Evolutionary conservation across 2,329 filamentous ascomycete species (phyloP).

Genomic region (Sarocladium oryzae): DNA sequence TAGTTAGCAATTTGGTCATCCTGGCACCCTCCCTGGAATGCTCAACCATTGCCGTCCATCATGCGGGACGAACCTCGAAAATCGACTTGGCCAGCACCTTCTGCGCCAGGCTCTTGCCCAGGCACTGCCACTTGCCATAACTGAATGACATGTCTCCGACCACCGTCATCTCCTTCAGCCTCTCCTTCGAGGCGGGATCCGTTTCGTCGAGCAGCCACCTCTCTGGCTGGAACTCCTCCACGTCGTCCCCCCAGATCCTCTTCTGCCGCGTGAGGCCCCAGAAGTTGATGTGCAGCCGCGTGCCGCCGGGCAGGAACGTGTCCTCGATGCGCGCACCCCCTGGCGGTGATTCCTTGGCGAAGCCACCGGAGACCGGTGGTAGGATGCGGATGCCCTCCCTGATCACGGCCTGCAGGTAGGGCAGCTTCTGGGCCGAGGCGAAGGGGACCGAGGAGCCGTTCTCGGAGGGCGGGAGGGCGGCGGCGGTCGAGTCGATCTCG

Average conservation of each 20-base stretch:
- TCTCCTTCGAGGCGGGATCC: constrained; percentile 24
- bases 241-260: constrained; percentile 42
- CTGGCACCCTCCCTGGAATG: no score
- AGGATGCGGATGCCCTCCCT: constrained; percentile 50
- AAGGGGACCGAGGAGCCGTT: no score
- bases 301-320: constrained; percentile 43
- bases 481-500: constrained; percentile 39
- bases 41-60: not conserved
- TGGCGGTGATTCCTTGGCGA: constrained; percentile 46
- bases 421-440: constrained; percentile 39
- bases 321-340: constrained; percentile 47
- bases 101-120: constrained; percentile 40
- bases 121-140: constrained; percentile 36
- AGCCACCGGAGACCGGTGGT: constrained; percentile 45
- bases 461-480: constrained; percentile 31
- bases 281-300: constrained; percentile 45
- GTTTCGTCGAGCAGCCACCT: no score
- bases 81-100: constrained; percentile 43
- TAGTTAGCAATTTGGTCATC: no score
- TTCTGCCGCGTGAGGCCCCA: constrained; percentile 46
- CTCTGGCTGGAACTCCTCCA: constrained; percentile 46
- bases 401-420: constrained; percentile 51
- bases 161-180: constrained; percentile 27
- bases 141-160: constrained; percentile 39
- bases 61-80: constrained; percentile 31